These are phyloP conservation scores for Vaccinium corymbosum DNA, from an alignment of 148 eudicot species.

Conservation along the genomic window DNA sequence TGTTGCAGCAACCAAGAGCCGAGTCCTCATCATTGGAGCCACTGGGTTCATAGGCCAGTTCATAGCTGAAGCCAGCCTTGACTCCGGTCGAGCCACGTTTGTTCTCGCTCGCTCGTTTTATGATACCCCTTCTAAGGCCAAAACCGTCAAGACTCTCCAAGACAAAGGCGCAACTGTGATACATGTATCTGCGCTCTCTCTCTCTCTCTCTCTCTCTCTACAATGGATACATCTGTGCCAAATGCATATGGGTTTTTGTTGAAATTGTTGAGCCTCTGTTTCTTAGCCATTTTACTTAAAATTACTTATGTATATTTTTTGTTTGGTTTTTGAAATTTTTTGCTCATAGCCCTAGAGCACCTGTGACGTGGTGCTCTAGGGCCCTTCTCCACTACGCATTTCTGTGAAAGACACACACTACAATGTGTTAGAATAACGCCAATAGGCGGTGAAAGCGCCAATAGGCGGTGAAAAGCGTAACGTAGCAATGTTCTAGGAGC, in stretches of 20 bases:
- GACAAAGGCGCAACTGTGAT: slow-evolving; percentile 44
- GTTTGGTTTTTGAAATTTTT: too few species aligned
- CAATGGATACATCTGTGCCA: background rate
- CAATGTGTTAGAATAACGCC: too few species aligned
- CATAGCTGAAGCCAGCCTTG: slow-evolving; percentile 47
- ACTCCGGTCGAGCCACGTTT: slow-evolving; percentile 37
- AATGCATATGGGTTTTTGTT: background rate
- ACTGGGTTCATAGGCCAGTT: slow-evolving; percentile 61
- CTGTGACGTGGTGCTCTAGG: too few species aligned
- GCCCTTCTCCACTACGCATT: too few species aligned
- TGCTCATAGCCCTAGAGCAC: too few species aligned
- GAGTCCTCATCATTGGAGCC: slow-evolving; percentile 46
- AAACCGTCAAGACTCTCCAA: slow-evolving; percentile 30
- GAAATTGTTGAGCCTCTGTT: background rate
- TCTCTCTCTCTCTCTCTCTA: background rate
- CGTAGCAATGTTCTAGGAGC: too few species aligned
- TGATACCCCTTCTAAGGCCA: slow-evolving; percentile 28
- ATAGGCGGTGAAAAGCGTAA: too few species aligned
- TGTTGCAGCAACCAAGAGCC: slow-evolving; percentile 21
- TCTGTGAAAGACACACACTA: too few species aligned
- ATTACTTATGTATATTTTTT: too few species aligned
- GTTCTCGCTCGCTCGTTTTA: slow-evolving; percentile 35
- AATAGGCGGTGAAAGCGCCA: too few species aligned
- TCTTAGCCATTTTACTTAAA: background rate
- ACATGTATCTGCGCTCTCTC: slow-evolving; percentile 26